phyloP scores from a whole-genome alignment of 1,284 basidiomycete genomes.

The Polyporus tsugae region DNA sequence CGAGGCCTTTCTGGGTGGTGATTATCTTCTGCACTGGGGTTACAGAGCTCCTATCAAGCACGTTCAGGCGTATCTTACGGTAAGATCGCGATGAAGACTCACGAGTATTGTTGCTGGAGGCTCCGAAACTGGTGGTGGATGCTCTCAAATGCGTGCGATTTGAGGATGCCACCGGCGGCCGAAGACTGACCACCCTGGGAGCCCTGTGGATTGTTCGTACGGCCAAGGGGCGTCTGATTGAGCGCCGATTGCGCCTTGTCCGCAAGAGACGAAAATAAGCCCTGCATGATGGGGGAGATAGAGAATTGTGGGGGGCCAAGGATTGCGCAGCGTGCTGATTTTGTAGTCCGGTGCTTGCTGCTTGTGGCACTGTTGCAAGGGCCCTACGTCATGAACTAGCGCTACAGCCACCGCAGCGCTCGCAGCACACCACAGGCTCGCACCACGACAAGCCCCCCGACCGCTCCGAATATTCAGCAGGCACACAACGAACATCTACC shows the following conservation, averaged over 20 bases:
- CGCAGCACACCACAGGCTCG: constrained; percentile 9
- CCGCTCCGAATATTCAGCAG: neutral
- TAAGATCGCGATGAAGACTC: constrained; percentile 38
- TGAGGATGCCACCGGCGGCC: constrained; percentile 38
- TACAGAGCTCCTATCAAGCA: constrained; percentile 52
- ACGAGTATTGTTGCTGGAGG: constrained; percentile 80
- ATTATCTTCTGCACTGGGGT: constrained; percentile 77
- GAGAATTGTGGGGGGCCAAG: constrained; percentile 17
- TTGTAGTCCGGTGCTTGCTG: constrained; percentile 22
- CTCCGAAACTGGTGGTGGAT: constrained; percentile 75
- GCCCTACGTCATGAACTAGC: constrained; percentile 26
- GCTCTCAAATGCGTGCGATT: constrained; percentile 59
- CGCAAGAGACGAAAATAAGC: constrained; percentile 69
- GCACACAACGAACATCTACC: neutral
- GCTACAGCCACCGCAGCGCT: constrained; percentile 15
- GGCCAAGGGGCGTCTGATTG: constrained; percentile 61
- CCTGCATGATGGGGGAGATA: constrained; percentile 54
- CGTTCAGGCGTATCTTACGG: neutral
- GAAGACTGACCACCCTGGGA: constrained; percentile 26
- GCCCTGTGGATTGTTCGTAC: constrained; percentile 45
- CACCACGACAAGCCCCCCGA: neutral
- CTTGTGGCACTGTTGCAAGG: constrained; percentile 31
- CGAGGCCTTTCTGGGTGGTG: constrained; percentile 77
- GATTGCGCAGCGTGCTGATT: constrained; percentile 21
- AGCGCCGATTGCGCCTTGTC: constrained; percentile 79